Conservation (phyloP, 306 rosid genomes). For the Trifolium dubium region DNA sequence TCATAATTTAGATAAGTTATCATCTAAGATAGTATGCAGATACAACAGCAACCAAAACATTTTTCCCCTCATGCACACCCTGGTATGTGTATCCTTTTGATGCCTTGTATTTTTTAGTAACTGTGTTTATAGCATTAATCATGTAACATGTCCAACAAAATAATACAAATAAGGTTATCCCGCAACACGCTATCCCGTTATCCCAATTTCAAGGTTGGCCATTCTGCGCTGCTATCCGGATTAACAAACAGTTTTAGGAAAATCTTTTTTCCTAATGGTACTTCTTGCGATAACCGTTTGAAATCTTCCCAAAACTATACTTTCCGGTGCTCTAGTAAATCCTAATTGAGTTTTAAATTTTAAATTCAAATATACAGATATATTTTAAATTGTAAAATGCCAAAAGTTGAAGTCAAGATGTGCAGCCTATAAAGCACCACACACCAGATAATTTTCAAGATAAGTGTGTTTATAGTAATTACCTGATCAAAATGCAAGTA, state of each 20-base stretch:
- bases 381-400: slow-evolving; percentile 13
- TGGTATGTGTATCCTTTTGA: background rate
- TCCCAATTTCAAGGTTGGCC: background rate
- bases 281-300: background rate
- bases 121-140: background rate
- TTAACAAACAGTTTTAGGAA: background rate
- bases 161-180: background rate
- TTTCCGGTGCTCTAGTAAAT: background rate
- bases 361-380: background rate
- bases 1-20: background rate
- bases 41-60: background rate
- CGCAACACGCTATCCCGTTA: background rate
- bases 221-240: background rate
- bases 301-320: background rate
- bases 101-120: background rate
- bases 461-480: slow-evolving; percentile 19
- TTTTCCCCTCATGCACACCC: background rate
- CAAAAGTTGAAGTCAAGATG: slow-evolving; percentile 26
- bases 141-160: background rate
- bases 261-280: background rate
- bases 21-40: background rate
- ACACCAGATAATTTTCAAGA: slow-evolving; percentile 10
- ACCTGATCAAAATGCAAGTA: slow-evolving; percentile 92
- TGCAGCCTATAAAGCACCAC: background rate
- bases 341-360: slow-evolving; percentile 1